Percentiles rank a stretch among this genome's conserved stretches.
Evolutionary conservation across 345 rosid genomes (phyloP).

Genomic region (Acer campestre): DNA sequence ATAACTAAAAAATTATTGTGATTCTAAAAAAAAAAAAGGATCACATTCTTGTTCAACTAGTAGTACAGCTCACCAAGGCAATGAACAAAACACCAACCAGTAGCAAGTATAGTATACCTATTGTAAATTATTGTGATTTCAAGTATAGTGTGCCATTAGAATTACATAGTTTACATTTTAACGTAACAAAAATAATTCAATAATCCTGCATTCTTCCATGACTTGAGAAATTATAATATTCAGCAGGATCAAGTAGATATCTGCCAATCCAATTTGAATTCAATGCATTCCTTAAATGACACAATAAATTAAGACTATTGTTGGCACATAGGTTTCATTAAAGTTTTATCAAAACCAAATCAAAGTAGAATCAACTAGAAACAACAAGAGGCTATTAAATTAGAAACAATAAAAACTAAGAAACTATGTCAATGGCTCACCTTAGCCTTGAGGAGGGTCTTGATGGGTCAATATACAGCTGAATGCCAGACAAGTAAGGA

Average conservation of each 20-base stretch:
- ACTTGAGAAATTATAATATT: background rate
- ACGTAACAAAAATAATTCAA: background rate
- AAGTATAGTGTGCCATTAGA: background rate
- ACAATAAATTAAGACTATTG: background rate
- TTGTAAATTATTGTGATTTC: background rate
- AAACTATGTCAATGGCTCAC: slow-evolving; percentile 37
- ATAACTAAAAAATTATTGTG: background rate
- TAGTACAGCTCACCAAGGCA: background rate
- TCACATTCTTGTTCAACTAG: background rate
- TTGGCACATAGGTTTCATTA: background rate
- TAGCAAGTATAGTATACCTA: background rate
- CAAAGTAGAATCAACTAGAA: background rate
- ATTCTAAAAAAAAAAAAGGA: background rate
- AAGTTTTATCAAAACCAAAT: background rate
- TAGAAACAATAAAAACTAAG: slow-evolving; percentile 6
- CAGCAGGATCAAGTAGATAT: background rate
- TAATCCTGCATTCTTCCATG: background rate
- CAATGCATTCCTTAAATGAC: background rate
- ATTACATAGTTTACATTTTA: background rate
- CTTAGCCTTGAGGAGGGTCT: slow-evolving; percentile 47
- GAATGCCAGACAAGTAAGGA: slow-evolving; percentile 92
- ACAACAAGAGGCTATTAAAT: background rate
- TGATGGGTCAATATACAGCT: slow-evolving; percentile 62
- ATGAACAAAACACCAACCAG: background rate
- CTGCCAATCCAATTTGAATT: background rate